Evolutionary conservation across 2,329 filamentous ascomycete species (phyloP), one percentile per base, ranked within the genome.

Genomic region (Botryotinia calthae): DNA sequence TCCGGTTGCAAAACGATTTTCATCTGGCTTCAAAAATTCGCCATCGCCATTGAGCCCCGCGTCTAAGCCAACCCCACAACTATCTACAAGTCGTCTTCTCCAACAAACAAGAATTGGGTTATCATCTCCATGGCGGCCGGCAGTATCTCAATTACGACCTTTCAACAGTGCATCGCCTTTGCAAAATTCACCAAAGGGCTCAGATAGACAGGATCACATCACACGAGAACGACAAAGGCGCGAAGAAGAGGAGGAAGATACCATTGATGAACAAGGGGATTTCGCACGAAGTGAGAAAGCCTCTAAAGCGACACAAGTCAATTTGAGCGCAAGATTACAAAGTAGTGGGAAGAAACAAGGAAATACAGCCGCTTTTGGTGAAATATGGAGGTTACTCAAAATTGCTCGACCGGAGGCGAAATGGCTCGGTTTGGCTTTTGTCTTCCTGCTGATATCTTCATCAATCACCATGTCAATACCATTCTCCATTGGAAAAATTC

Each of bases 381-480:
- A 99, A 83, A 89, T 98, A 77, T 93, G 90, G 90, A 89, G 96
- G 69, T 84, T 99, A 78, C 87, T 99, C 81, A 94, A 91, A 82
- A 96, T 99, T 80, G 96, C 96, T 20, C 87, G 89, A 72, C 95
- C 95, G 4, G 96, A 99, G 84, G 84, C 92, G 44, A 91, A 87
- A 80, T 92, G 93, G 82, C 89, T 99, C 25, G 87, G 86, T 10
- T 82, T 92, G 76, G 97, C 97, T 5, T 95, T 98, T 81, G 81
- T 92, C 72, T 92, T 97, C 80, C 86, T 99, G 68, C 86, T 99
- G 73, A 87, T 98, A 75, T 98, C 95, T 25, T 98, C 95, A 6
- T 88, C 90, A 69, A 94, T 99, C 77, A 97, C 95, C 73, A 97
- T 99, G 92, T 95, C 94, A 2, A 93, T 99, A 74, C 96, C 96